Percentiles rank a stretch among this genome's conserved stretches.
phyloP scores from a whole-genome alignment of 495 filamentous ascomycete genomes.

The Daldinia decipiens region DNA sequence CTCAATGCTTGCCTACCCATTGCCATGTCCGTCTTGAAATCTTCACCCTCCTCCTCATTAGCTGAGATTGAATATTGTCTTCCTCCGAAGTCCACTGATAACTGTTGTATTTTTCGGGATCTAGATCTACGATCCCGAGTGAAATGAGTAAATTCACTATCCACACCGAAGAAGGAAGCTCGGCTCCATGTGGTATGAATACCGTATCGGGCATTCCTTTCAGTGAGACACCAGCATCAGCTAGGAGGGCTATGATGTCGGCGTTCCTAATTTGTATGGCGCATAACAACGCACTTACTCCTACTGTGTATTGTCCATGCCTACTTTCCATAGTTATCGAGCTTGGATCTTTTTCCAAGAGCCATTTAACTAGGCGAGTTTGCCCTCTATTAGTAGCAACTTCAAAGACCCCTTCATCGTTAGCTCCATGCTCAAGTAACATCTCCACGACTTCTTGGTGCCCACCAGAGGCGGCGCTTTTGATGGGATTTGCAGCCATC shows the following conservation, averaged over 20 bases:
- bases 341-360: not conserved
- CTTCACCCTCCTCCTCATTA: not conserved
- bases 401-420: not conserved
- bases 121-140: not conserved
- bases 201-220: not conserved
- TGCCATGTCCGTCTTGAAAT: not conserved
- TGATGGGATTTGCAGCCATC: not conserved
- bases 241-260: not conserved
- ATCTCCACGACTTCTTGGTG: conserved; percentile 6
- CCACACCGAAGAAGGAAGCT: not conserved
- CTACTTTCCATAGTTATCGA: not conserved
- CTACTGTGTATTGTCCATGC: not conserved
- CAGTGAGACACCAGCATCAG: conserved; percentile 4
- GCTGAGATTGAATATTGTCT: not conserved
- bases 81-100: not conserved
- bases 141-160: not conserved
- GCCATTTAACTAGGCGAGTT: not conserved
- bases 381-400: not conserved
- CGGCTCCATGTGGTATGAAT: not conserved
- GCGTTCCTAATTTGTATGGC: not conserved
- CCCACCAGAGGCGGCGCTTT: not conserved
- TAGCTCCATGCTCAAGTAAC: not conserved
- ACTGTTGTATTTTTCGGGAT: not conserved
- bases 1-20: not conserved
- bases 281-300: not conserved